A percentile compares a stretch with the other conserved stretches of the same genome.
Evolutionary conservation across 1,284 basidiomycete genomes (phyloP).

Genomic region (Moesziomyces parantarcticus): DNA sequence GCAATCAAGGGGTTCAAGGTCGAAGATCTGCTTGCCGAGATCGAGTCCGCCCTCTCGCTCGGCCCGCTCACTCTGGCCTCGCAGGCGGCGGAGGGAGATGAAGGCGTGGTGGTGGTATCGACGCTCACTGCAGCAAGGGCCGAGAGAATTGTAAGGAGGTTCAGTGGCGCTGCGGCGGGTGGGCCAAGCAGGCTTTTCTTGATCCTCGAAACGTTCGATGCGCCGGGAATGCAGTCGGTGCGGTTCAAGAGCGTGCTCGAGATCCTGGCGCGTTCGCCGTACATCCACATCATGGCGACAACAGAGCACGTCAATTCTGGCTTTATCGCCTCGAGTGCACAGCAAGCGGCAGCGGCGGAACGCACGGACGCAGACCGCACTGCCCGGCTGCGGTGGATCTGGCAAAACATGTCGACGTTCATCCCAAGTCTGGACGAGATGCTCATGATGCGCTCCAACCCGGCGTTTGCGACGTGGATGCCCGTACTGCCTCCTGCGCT

Average conservation of each 20-base stretch:
- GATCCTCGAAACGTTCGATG: conserved; percentile 44
- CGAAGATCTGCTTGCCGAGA: conserved; percentile 41
- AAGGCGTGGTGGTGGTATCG: conserved; percentile 20
- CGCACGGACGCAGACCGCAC: not conserved
- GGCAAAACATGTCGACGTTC: conserved; percentile 49
- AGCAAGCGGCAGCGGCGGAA: conserved; percentile 3
- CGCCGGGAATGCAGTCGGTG: conserved; percentile 39
- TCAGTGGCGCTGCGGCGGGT: not conserved
- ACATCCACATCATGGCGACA: conserved; percentile 50
- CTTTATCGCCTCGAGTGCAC: conserved; percentile 25
- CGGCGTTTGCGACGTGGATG: conserved; percentile 42
- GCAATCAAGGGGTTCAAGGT: conserved; percentile 50
- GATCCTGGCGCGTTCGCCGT: conserved; percentile 14
- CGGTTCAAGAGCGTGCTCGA: conserved; percentile 42
- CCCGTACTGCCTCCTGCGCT: conserved; percentile 26
- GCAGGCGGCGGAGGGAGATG: conserved; percentile 1
- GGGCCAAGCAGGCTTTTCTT: conserved; percentile 38
- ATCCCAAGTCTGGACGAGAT: conserved; percentile 42
- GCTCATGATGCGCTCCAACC: conserved; percentile 48
- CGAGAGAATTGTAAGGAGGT: conserved; percentile 30
- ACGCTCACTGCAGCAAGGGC: conserved; percentile 36
- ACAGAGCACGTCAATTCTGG: conserved; percentile 47
- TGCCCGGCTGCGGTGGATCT: conserved; percentile 38
- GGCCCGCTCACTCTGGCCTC: conserved; percentile 21
- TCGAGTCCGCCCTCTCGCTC: conserved; percentile 34